phyloP scores from a whole-genome alignment of 208 protist species.

The Leishmania mexicana region DNA sequence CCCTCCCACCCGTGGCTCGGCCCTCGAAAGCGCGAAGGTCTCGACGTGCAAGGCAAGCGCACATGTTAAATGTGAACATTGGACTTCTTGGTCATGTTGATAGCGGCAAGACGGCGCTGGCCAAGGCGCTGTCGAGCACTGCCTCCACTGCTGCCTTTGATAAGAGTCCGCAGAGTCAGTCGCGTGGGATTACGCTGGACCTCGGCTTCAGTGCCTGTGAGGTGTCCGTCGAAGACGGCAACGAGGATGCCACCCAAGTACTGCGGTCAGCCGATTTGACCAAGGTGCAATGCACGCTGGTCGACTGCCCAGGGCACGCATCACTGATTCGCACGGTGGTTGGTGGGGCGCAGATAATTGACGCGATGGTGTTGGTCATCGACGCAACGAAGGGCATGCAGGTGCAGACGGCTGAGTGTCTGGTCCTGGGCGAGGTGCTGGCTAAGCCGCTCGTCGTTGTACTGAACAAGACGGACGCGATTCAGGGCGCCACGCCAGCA shows the following conservation, averaged over 20 bases:
- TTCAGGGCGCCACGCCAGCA: slow-evolving; percentile 40
- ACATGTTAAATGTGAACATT: slow-evolving; percentile 94
- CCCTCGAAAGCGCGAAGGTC: not conserved
- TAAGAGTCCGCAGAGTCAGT: slow-evolving; percentile 96
- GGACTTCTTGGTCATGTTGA: slow-evolving; percentile 98
- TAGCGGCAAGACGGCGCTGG: slow-evolving; percentile 96
- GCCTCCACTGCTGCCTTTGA: slow-evolving; percentile 97
- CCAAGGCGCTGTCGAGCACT: slow-evolving; percentile 91
- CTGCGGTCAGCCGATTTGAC: slow-evolving; percentile 26
- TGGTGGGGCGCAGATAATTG: slow-evolving; percentile 98
- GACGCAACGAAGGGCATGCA: slow-evolving; percentile 98
- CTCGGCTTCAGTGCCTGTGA: slow-evolving; percentile 96
- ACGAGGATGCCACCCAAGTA: slow-evolving; percentile 5
- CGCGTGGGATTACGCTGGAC: slow-evolving; percentile 98
- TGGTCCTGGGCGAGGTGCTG: slow-evolving; percentile 84
- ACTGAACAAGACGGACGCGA: slow-evolving; percentile 97
- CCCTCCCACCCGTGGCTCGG: not conserved
- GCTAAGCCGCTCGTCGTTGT: slow-evolving; percentile 91
- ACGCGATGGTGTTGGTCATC: slow-evolving; percentile 98
- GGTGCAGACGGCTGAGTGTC: slow-evolving; percentile 97
- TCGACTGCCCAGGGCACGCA: slow-evolving; percentile 99
- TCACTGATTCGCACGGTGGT: slow-evolving; percentile 98
- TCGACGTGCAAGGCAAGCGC: not conserved
- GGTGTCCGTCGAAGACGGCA: slow-evolving; percentile 25
- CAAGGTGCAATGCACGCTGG: slow-evolving; percentile 92